A percentile compares a stretch with the other conserved stretches of the same genome.
Conservation (phyloP, 306 rosid species). For the Lagenaria siceraria region DNA sequence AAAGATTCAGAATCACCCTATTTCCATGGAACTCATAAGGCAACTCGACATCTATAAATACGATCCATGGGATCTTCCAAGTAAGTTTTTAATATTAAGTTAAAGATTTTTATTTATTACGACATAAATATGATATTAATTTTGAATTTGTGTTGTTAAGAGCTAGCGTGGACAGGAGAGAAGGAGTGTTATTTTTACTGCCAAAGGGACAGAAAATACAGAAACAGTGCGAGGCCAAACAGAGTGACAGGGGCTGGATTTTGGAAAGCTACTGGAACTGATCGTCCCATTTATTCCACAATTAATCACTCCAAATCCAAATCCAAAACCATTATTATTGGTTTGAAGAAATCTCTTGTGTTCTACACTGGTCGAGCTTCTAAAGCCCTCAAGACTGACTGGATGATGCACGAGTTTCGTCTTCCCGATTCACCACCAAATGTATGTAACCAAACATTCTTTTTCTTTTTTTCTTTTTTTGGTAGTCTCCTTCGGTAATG, state of each 20-base stretch:
- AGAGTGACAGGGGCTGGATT: conserved; percentile 83
- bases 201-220: conserved; percentile 84
- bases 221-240: conserved; percentile 83
- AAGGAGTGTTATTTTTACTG: conserved; percentile 94
- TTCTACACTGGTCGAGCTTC: conserved; percentile 93
- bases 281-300: conserved; percentile 40
- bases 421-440: conserved; percentile 31
- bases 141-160: not conserved
- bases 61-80: conserved; percentile 99
- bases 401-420: conserved; percentile 99
- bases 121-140: too few species aligned
- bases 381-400: conserved; percentile 76
- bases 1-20: conserved; percentile 65
- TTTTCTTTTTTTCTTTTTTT: too few species aligned
- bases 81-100: conserved; percentile 16
- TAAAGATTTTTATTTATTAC: too few species aligned
- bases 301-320: too few species aligned
- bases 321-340: conserved; percentile 22
- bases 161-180: conserved; percentile 59
- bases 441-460: not conserved
- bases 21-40: conserved; percentile 76
- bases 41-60: conserved; percentile 87
- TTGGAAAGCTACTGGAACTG: conserved; percentile 97
- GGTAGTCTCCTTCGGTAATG: too few species aligned
- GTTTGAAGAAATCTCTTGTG: conserved; percentile 79